Percentiles rank a stretch among this genome's conserved stretches.
Conservation (phyloP, 495 filamentous ascomycete genomes). For the Tuber umbilicatum region DNA sequence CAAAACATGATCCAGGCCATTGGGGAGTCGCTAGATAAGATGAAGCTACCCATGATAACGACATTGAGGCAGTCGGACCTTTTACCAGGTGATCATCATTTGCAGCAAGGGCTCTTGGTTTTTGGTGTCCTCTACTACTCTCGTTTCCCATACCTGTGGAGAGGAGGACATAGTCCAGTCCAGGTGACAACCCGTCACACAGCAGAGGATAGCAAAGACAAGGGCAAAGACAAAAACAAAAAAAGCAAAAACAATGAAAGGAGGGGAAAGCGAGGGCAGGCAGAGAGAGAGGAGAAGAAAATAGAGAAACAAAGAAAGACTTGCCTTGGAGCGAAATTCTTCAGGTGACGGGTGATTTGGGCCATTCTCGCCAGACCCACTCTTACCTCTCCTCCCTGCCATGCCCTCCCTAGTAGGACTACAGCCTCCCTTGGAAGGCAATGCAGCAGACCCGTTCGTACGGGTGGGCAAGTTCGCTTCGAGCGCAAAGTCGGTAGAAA, state of each 20-base stretch:
- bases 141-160: conserved; percentile 24
- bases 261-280: conserved; percentile 9
- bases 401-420: conserved; percentile 27
- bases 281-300: not conserved
- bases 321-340: conserved; percentile 29
- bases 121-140: conserved; percentile 17
- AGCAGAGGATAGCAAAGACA: not conserved
- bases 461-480: conserved; percentile 4
- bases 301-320: conserved; percentile 18
- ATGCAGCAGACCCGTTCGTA: conserved; percentile 8
- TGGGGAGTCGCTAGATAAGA: conserved; percentile 20
- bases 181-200: conserved; percentile 1
- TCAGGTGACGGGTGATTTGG: conserved; percentile 16
- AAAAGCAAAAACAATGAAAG: conserved; percentile 13
- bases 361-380: conserved; percentile 24
- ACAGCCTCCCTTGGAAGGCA: conserved; percentile 25
- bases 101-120: conserved; percentile 24
- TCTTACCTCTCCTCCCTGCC: conserved; percentile 29
- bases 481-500: conserved; percentile 9
- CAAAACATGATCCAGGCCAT: conserved; percentile 13
- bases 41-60: conserved; percentile 18
- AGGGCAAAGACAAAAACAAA: not conserved
- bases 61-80: conserved; percentile 36
- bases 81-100: conserved; percentile 39
- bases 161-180: conserved; percentile 15